phyloP scores from a whole-genome alignment of 805 yeast species.

The Saturnispora zaruensis region DNA sequence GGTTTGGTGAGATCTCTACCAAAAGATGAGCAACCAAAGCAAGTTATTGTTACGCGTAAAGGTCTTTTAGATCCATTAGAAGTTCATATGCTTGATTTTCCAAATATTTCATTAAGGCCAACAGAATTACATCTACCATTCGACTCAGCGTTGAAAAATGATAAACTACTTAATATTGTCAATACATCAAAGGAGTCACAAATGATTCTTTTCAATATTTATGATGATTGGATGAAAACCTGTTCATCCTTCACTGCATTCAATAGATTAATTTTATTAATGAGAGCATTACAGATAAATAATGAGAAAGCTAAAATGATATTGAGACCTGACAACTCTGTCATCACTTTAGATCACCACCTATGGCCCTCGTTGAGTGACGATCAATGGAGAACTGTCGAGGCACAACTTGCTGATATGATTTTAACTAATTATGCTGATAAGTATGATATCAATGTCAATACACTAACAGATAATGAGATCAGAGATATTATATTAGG shows the following conservation, averaged over 20 bases:
- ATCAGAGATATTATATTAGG: slow-evolving; percentile 91
- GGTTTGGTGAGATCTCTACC: slow-evolving; percentile 85
- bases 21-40: slow-evolving; percentile 89
- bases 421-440: slow-evolving; percentile 78
- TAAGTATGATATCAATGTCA: slow-evolving; percentile 77
- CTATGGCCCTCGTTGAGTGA: slow-evolving; percentile 87
- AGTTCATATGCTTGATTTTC: slow-evolving; percentile 95
- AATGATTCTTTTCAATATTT: slow-evolving; percentile 82
- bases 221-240: slow-evolving; percentile 86
- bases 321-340: slow-evolving; percentile 63
- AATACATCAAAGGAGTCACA: slow-evolving; percentile 86
- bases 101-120: slow-evolving; percentile 80
- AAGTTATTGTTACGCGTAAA: slow-evolving; percentile 79
- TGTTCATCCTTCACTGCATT: slow-evolving; percentile 90
- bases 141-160: slow-evolving; percentile 74
- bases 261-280: slow-evolving; percentile 72
- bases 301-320: slow-evolving; percentile 69
- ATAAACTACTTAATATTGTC: slow-evolving; percentile 69
- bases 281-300: slow-evolving; percentile 74
- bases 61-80: slow-evolving; percentile 92
- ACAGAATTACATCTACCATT: slow-evolving; percentile 88
- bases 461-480: slow-evolving; percentile 85
- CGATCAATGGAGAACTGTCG: slow-evolving; percentile 90
- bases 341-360: slow-evolving; percentile 67
- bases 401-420: slow-evolving; percentile 78